Evolutionary conservation across 2,329 filamentous ascomycete genomes (phyloP), one percentile per base, ranked within the genome.

Genomic region (Bipolaris gigantea): DNA sequence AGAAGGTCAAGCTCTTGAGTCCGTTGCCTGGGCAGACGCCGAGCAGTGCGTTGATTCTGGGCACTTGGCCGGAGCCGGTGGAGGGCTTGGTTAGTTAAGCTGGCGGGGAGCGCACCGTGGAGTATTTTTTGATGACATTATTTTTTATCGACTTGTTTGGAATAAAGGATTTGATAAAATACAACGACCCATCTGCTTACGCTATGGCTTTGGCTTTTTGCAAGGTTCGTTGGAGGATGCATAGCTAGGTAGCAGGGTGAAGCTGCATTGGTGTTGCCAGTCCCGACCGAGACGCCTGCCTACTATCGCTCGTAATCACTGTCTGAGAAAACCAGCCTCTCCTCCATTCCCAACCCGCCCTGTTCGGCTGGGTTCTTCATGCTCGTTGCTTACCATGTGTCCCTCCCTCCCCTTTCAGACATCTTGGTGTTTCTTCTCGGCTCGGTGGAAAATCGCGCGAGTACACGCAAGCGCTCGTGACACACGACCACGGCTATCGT

Each of bases 1-100:
- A 86, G 62, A 89, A 89, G 72, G 80, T 97, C 30, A 89, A 90
- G 68, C 80, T 97, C 18, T 77, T 99, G 54, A 87, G 90, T 16
- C 94, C 94, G 1, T 86, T 96, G 57, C 89, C 89, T 48, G 92
- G 92, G 2, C 83, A 89, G 54, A 81, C 96, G 55, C 91, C 90
- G 0, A 85, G 89, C 61, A 82, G 87, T 68, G 92, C 93, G 5
- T 79, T 97, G 66, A 80, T 97, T 16, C 89, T 89, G 86, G 92
- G 90, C 8, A 85, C 80, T 53, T 97, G 90, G 89, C 93, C 93
- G 1, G 92, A 95, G 69, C 88, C 89, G 45, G 87, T 89, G 55
- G 85, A 92, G 50, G 92, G 90, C 50, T 73, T 96, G 61, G 81
- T 93, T 15, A 66, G 66, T 19, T 73, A 27, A 10, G 8, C 4